Base-by-base conservation (phyloP, 768 basidiomycete genomes). In the Multifurca ochricompacta region DNA sequence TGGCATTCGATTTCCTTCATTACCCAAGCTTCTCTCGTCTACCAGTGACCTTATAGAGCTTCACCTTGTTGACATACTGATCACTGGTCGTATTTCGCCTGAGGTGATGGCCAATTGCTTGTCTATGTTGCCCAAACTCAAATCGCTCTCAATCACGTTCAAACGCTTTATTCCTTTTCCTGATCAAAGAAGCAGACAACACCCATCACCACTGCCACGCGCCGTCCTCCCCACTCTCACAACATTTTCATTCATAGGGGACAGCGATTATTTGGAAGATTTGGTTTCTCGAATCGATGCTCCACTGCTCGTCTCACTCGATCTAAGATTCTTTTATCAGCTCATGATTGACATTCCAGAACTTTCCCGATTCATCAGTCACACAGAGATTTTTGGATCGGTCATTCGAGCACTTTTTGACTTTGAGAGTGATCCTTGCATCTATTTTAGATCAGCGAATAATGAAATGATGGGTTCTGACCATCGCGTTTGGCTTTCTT, bases 181-280 rank as follows among this genome's bases (percentile, higher is more conserved):
- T 27, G 23, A 28, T 14, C 16, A 18, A n/a, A n/a, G n/a, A 39
- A 28, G 41, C 14, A 27, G 13, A 21, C 23, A 36, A 28, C 23
- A 13, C 35, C 4, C 18, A 8, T 35, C 35, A 18, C 35, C 48
- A 1, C 25, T 9, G 19, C 19, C 14, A 19, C 45, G 45, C 6
- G 16, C 23, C 18, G 13, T 47, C 8, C 45, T 53, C 18, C 31
- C 45, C 8, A n/a, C 37, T 18, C 52, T 53, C 52, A 27, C 37
- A 3, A 13, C 4, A 13, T 25, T 54, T 35, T 23, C 27, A 9
- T 42, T 48, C 16, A 16, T n/a, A 8, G 53, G 53, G 4, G 18
- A 6, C 19, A 27, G 47, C 34, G 40, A 36, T 19, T 54, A 48
- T 32, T 3, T 54, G 25, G 53, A 48, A 16, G 53, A 43, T 18